Percentiles rank a stretch among this genome's conserved stretches.
Evolutionary conservation across 768 basidiomycete genomes (phyloP).

Genomic region (Myochromella boudieri): DNA sequence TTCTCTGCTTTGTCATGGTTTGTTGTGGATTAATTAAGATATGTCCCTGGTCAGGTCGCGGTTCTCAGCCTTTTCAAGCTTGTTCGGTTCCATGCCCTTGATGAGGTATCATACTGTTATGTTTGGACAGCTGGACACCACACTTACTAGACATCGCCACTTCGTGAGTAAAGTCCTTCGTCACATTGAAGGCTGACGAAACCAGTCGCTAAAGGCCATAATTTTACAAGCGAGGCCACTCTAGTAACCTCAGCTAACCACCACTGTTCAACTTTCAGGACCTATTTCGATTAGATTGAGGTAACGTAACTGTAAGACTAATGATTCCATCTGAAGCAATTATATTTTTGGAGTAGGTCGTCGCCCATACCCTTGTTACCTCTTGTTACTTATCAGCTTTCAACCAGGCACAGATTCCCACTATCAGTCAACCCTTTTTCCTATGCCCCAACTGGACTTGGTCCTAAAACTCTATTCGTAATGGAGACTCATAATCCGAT

Average conservation of each 20-base stretch:
- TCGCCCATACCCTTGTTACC: conserved; percentile 13
- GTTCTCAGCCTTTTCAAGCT: background rate
- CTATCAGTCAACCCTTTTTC: conserved; percentile 31
- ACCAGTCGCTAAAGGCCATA: background rate
- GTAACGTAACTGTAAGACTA: background rate
- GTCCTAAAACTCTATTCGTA: conserved; percentile 52
- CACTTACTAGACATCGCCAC: background rate
- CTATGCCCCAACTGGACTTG: conserved; percentile 25
- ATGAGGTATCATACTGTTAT: conserved; percentile 4
- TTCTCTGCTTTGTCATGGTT: background rate
- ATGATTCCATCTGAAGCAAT: conserved; percentile 6
- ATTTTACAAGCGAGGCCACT: background rate
- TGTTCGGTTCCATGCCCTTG: conserved; percentile 4
- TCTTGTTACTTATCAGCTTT: conserved; percentile 15
- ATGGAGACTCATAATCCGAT: conserved; percentile 29
- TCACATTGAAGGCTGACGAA: background rate
- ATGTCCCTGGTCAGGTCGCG: conserved; percentile 8
- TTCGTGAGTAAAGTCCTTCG: background rate
- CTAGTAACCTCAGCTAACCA: conserved; percentile 2
- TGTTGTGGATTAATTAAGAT: conserved; percentile 4
- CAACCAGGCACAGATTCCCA: conserved; percentile 35
- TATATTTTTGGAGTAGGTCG: conserved; percentile 5
- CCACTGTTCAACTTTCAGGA: background rate
- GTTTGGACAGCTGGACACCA: conserved; percentile 1
- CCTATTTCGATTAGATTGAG: background rate